Evolutionary conservation across 768 basidiomycete genomes (phyloP).

Genomic region (Tylopilus balloui): DNA sequence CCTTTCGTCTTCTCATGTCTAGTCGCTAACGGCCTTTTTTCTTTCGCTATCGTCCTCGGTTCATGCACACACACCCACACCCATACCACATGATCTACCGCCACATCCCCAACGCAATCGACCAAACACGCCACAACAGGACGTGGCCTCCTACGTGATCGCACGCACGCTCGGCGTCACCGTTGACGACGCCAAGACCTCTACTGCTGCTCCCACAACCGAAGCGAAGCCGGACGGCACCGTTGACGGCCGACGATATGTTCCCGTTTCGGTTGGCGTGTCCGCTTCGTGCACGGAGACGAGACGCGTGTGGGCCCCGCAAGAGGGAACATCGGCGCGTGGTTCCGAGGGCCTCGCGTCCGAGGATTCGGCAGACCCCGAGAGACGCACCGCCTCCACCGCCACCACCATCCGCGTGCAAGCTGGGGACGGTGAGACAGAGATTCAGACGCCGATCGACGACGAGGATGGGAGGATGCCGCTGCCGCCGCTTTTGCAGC

Average conservation of each 20-base stretch:
- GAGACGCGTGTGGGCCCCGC: too few relatives aligned
- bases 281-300: too few relatives aligned
- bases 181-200: slow-evolving; percentile 71
- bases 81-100: not conserved
- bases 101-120: slow-evolving; percentile 3
- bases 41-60: not conserved
- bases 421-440: not conserved
- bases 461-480: not conserved
- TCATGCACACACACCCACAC: not conserved
- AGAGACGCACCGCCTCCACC: not conserved
- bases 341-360: slow-evolving; percentile 11
- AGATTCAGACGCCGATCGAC: not conserved
- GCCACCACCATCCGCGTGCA: not conserved
- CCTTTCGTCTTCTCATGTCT: not conserved
- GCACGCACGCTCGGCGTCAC: slow-evolving; percentile 76
- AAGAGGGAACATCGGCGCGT: not conserved
- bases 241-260: not conserved
- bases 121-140: slow-evolving; percentile 38
- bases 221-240: slow-evolving; percentile 30
- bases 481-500: too few relatives aligned
- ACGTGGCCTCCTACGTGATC: slow-evolving; percentile 76
- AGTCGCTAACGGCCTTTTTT: slow-evolving; percentile 10
- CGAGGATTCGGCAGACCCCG: slow-evolving; percentile 13
- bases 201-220: too few relatives aligned
- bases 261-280: not conserved